Percentiles rank a stretch among this genome's conserved stretches.
Evolutionary conservation across 2,329 filamentous ascomycete genomes (phyloP).

Genomic region (Drechslerella dactyloides): DNA sequence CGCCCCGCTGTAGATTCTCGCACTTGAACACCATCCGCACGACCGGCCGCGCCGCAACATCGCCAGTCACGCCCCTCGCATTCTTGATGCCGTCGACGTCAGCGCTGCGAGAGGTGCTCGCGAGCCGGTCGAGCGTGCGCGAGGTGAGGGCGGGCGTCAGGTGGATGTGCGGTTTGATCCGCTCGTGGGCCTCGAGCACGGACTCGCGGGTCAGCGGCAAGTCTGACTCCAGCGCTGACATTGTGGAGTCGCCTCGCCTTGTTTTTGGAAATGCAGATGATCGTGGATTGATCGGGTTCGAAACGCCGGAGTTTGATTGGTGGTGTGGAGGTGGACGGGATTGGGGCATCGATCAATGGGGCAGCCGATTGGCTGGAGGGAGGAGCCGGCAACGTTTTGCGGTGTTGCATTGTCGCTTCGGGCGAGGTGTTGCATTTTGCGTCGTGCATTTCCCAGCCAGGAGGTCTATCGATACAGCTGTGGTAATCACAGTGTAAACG

Average conservation of each 20-base stretch:
- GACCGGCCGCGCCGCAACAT: conserved; percentile 67
- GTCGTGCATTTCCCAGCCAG: too few species aligned
- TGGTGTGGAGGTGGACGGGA: too few species aligned
- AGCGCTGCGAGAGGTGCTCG: conserved; percentile 71
- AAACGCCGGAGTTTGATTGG: too few species aligned
- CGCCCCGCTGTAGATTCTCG: conserved; percentile 88
- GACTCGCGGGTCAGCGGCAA: conserved; percentile 75
- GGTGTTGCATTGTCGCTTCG: too few species aligned
- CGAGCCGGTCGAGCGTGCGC: conserved; percentile 73
- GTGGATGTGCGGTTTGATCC: conserved; percentile 79
- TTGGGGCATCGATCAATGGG: not conserved
- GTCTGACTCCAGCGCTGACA: conserved; percentile 55
- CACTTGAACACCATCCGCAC: conserved; percentile 90
- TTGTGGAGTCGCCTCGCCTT: conserved; percentile 60
- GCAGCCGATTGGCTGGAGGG: conserved; percentile 65
- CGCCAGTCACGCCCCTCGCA: conserved; percentile 63
- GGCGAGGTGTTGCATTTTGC: too few species aligned
- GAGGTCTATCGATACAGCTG: too few species aligned
- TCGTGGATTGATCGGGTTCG: too few species aligned
- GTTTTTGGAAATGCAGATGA: conserved; percentile 9
- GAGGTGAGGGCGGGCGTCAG: conserved; percentile 82
- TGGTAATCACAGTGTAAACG: too few species aligned
- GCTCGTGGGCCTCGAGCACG: conserved; percentile 72
- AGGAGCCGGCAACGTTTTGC: conserved; percentile 16
- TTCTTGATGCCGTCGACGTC: conserved; percentile 63